Percentiles rank a stretch among this genome's conserved stretches.
phyloP scores from a whole-genome alignment of 208 protist genomes.

The Trypanosomatidae sp. region DNA sequence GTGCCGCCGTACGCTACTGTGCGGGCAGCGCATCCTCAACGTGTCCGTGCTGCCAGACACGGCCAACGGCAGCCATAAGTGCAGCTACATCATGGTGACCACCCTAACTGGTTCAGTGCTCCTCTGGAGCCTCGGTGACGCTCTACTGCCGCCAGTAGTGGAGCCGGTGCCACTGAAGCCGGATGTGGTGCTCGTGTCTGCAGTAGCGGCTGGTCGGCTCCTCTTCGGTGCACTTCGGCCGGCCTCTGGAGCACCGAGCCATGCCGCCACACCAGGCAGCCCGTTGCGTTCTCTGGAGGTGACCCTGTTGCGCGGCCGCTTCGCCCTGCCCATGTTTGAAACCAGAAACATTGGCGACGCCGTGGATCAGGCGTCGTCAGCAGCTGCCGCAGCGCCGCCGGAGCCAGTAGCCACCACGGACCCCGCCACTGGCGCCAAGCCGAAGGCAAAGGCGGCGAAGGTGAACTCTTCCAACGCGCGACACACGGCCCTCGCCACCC shows the following conservation, averaged over 20 bases:
- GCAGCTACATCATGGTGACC: conserved; percentile 25
- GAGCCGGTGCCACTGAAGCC: conserved; percentile 63
- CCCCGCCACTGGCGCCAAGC: conserved; percentile 15
- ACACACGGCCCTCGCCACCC: conserved; percentile 14
- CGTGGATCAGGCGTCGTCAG: conserved; percentile 7
- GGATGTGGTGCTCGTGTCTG: conserved; percentile 49
- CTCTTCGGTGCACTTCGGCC: conserved; percentile 41
- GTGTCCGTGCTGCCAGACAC: conserved; percentile 43
- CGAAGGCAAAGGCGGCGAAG: conserved; percentile 1
- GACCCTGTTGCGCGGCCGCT: conserved; percentile 64
- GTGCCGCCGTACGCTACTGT: conserved; percentile 76
- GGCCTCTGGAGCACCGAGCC: neutral
- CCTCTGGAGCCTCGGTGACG: conserved; percentile 53
- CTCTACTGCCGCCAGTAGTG: conserved; percentile 40
- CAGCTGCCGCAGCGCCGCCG: neutral
- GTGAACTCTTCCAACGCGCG: neutral
- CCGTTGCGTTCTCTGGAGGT: conserved; percentile 25
- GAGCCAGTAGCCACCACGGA: neutral
- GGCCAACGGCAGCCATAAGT: conserved; percentile 4
- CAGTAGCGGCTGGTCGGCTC: conserved; percentile 28
- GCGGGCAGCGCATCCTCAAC: conserved; percentile 75
- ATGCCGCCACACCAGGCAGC: neutral
- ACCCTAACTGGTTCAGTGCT: conserved; percentile 27
- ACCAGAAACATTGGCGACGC: conserved; percentile 26
- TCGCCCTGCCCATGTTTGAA: conserved; percentile 73